phyloP scores from a whole-genome alignment of 768 basidiomycete genomes.

The Russula foetens region DNA sequence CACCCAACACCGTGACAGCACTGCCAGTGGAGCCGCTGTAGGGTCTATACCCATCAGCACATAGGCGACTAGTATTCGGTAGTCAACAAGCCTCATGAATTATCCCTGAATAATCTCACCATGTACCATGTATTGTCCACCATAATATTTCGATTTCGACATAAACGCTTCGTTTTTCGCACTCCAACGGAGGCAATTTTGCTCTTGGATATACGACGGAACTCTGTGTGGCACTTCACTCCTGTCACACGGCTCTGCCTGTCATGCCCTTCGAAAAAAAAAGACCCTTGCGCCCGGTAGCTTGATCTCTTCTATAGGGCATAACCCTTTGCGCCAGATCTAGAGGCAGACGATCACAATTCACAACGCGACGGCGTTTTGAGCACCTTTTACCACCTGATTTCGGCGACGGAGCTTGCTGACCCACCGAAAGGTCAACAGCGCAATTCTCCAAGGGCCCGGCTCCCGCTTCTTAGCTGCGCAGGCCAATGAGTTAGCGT shows the following conservation, averaged over 20 bases:
- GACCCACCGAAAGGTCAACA: not conserved
- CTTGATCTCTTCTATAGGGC: not conserved
- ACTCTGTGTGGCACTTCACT: not conserved
- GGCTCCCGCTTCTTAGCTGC: not conserved
- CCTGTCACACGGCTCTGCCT: not conserved
- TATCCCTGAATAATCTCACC: not conserved
- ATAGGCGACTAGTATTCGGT: not conserved
- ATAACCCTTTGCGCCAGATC: slow-evolving; percentile 1
- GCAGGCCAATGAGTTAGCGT: too few relatives aligned
- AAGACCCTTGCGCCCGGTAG: not conserved
- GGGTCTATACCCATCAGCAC: not conserved
- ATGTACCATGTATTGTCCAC: not conserved
- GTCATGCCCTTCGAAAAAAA: not conserved
- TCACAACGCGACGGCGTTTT: not conserved
- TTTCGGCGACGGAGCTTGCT: not conserved
- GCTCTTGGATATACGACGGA: not conserved
- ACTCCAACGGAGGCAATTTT: not conserved
- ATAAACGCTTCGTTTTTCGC: not conserved
- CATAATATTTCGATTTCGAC: not conserved
- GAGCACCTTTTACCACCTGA: not conserved
- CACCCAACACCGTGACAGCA: not conserved
- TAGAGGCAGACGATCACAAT: not conserved
- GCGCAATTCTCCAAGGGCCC: not conserved
- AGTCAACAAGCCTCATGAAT: not conserved
- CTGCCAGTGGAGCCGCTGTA: not conserved